Conservation (phyloP, 176 grass and related monocot genomes). For the Paspalum notatum region DNA sequence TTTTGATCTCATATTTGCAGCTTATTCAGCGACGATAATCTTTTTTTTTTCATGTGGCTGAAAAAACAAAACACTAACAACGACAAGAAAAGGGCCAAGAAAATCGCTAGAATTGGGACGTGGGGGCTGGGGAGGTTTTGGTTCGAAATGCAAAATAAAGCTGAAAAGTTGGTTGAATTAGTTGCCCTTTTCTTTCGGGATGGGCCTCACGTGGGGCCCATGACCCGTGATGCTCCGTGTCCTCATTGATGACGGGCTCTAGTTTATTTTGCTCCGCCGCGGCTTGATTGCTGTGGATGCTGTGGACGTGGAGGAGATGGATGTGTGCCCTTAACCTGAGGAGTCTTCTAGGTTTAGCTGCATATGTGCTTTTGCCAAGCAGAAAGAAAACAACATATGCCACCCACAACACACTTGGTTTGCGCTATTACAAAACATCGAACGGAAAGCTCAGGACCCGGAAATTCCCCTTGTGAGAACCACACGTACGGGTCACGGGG, state of each 20-base stretch:
- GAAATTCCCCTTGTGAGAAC: background rate
- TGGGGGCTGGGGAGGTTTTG: background rate
- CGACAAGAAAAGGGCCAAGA: background rate
- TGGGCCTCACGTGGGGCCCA: constrained; percentile 45
- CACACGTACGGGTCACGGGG: background rate
- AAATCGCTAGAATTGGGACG: constrained; percentile 26
- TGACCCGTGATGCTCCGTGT: constrained; percentile 41
- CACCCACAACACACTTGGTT: background rate
- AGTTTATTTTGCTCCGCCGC: constrained; percentile 23
- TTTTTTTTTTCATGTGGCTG: background rate
- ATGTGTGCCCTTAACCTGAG: constrained; percentile 28
- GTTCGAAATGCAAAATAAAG: constrained; percentile 30
- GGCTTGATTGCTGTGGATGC: constrained; percentile 39
- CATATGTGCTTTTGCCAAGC: constrained; percentile 13
- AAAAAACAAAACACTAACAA: background rate
- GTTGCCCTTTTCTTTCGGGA: constrained; percentile 20
- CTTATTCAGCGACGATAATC: background rate
- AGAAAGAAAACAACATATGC: background rate
- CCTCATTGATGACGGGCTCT: constrained; percentile 44
- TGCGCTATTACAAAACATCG: background rate
- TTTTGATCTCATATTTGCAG: background rate
- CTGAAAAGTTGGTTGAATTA: constrained; percentile 35
- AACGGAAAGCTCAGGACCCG: background rate
- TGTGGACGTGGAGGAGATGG: constrained; percentile 20
- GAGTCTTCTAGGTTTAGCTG: constrained; percentile 26